Base-by-base conservation (phyloP, 768 basidiomycete genomes). In the Nidularia pulvinata region DNA sequence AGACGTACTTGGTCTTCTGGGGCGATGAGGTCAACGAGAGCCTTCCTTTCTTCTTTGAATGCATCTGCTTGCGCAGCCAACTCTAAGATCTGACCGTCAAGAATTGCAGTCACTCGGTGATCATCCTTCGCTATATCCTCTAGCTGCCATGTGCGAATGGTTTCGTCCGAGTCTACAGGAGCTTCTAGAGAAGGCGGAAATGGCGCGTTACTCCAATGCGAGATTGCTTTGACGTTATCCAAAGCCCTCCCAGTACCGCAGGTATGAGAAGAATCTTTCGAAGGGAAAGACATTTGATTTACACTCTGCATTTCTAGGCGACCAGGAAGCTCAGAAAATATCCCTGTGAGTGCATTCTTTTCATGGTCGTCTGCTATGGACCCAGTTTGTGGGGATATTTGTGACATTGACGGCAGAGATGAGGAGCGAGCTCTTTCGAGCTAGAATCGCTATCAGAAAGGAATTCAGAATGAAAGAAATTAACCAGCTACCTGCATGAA, bases 11-110 rank as follows among this genome's bases (percentile, higher is more conserved):
- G 11, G 11, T 42, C 13, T 42, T 42, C 39, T 16, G 1, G 3
- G 5, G 39, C 5, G 16, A 42, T 6, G 16, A 42, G 16, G 13
- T 42, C 4, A 11, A 67, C 54, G 4, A 75, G 54, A 1, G 57
- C 58, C 9, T 65, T 60, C 42, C 75, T 64, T 53, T 81, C 80
- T 10, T 65, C 54, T 35, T 61, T 65, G 34, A 79, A 73, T 2
- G 62, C 64, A 11, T 77, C 71, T 25, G 77, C 63, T 44, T 69
- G 67, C 9, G 63, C 48, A 5, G 67, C 66, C 46, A 80, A 61
- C 0, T 57, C 58, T 7, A 57, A 63, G 46, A 81, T 69, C 42
- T 78, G 71, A 32, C 61, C 59, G 46, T 75, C 69, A 14, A 80
- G 62, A 10, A 51, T 53, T 5, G 39, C 53, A 6, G 60, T 43